phyloP scores from a whole-genome alignment of 176 grass and related monocot species.

The Chloris gayana region DNA sequence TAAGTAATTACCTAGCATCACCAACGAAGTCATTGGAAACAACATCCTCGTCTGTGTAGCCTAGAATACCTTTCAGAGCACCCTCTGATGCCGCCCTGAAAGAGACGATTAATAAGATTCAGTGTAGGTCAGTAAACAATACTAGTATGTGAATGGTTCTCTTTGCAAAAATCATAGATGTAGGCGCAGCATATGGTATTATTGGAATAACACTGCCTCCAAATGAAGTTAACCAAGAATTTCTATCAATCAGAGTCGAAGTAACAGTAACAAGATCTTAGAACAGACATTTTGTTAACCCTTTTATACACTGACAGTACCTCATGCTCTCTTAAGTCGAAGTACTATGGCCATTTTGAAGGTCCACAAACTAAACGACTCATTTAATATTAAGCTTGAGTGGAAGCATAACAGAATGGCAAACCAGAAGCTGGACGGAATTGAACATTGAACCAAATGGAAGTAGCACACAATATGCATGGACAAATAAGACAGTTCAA shows the following conservation, averaged over 20 bases:
- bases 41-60: constrained; percentile 95
- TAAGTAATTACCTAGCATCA: constrained; percentile 66
- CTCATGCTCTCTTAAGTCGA: not conserved
- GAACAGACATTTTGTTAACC: not conserved
- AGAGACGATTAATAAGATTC: not conserved
- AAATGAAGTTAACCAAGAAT: not conserved
- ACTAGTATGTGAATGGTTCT: not conserved
- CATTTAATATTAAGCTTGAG: not conserved
- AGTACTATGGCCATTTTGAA: not conserved
- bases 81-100: constrained; percentile 84
- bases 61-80: constrained; percentile 89
- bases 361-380: not conserved
- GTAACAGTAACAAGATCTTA: not conserved
- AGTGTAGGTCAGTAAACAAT: not conserved
- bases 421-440: constrained; percentile 10
- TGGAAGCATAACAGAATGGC: not conserved
- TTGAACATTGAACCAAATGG: not conserved
- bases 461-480: constrained; percentile 11
- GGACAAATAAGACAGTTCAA: constrained; percentile 21
- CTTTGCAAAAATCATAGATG: not conserved
- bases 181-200: not conserved
- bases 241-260: not conserved
- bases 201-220: not conserved
- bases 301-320: not conserved
- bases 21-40: constrained; percentile 97